Conservation (phyloP, 176 grass and related monocot species). For the Chloris gayana region DNA sequence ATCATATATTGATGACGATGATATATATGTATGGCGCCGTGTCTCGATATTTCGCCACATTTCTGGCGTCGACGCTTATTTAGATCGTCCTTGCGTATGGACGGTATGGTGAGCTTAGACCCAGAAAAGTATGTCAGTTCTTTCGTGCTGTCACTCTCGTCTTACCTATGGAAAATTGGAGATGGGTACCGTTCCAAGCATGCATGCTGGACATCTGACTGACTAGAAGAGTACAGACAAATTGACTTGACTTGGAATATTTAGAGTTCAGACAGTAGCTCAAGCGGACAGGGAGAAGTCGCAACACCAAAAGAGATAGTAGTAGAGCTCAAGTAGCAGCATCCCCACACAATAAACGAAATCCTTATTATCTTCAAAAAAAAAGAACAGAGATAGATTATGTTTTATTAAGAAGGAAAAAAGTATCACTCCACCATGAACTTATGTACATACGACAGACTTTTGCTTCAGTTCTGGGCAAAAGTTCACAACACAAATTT, state of each 20-base stretch:
- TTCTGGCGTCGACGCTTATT: not conserved
- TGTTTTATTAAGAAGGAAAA: not conserved
- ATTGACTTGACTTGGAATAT: not conserved
- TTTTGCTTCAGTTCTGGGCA: constrained; percentile 24
- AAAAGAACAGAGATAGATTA: not conserved
- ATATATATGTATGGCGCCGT: too few relatives aligned
- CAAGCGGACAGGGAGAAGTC: not conserved
- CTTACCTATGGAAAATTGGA: constrained; percentile 23
- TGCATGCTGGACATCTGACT: constrained; percentile 33
- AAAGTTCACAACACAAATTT: constrained; percentile 28
- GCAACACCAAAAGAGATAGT: not conserved
- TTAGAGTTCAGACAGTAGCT: not conserved
- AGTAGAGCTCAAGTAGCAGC: too few relatives aligned
- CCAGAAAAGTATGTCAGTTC: constrained; percentile 13
- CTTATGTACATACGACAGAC: not conserved
- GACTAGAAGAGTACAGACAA: not conserved
- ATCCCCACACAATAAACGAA: not conserved
- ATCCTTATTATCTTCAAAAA: not conserved
- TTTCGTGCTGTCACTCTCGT: constrained; percentile 14
- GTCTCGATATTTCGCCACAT: not conserved
- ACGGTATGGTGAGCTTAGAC: not conserved
- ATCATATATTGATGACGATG: too few relatives aligned
- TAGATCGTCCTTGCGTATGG: too few relatives aligned
- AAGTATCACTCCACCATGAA: constrained; percentile 7
- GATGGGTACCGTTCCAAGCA: constrained; percentile 21